Evolutionary conservation across 768 basidiomycete genomes (phyloP).

Genomic region (Lactarius trivialis): DNA sequence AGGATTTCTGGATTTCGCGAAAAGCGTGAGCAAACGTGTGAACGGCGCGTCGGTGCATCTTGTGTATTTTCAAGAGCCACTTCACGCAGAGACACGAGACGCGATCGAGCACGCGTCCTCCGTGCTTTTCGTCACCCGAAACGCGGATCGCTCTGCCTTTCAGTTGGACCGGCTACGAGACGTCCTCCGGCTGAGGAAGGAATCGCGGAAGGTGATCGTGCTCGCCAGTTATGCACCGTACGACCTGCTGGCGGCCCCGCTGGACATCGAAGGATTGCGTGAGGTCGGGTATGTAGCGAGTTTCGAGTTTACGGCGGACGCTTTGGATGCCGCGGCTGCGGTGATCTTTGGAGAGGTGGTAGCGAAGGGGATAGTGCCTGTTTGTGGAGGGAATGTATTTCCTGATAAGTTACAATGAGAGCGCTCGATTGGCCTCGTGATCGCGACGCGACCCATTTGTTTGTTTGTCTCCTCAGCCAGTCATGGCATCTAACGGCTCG

Average conservation of each 20-base stretch:
- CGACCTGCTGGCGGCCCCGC: constrained; percentile 37
- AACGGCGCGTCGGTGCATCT: constrained; percentile 35
- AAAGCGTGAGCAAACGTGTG: constrained; percentile 32
- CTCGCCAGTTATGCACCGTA: constrained; percentile 64
- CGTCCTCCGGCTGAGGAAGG: constrained; percentile 26
- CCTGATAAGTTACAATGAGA: not conserved
- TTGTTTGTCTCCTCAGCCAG: not conserved
- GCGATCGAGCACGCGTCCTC: constrained; percentile 20
- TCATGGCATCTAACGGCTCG: constrained; percentile 27
- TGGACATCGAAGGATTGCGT: constrained; percentile 24
- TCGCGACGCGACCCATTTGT: not conserved
- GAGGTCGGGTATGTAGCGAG: constrained; percentile 39
- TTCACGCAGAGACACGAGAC: constrained; percentile 13
- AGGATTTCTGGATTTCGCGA: constrained; percentile 51
- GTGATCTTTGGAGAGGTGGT: constrained; percentile 39
- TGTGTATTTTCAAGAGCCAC: constrained; percentile 35
- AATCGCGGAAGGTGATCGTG: constrained; percentile 36
- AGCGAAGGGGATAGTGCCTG: constrained; percentile 29
- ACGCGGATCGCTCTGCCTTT: constrained; percentile 54
- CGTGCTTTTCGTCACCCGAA: constrained; percentile 52
- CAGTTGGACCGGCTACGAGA: constrained; percentile 39
- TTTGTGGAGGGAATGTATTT: constrained; percentile 20
- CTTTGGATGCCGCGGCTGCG: constrained; percentile 39
- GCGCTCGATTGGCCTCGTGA: not conserved
- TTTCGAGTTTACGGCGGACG: constrained; percentile 53